Base-by-base conservation (phyloP, 1,284 basidiomycete species). In the Ganoderma lucidum region DNA sequence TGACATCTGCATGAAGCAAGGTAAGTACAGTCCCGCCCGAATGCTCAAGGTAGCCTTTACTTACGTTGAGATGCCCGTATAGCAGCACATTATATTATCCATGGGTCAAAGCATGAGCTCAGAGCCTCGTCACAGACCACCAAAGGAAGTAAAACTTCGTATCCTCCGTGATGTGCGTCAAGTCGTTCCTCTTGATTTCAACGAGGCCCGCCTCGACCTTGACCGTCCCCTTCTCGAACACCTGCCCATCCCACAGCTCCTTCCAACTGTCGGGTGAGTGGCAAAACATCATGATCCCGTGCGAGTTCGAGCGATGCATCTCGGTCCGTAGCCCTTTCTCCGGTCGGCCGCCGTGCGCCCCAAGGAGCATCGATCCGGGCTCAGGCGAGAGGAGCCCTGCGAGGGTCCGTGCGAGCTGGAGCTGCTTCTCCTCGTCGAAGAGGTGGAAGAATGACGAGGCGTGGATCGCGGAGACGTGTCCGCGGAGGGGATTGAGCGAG, bases 401-500 rank as follows among this genome's bases (percentile, higher is more conserved):
- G 53, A 87, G 70, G 3, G 75, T 77, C 15, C 75, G 75, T 4
- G 83, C 86, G n/a, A 87, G 77, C 42, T 80, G 64, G 8, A 76
- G 62, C 74, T 88, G 86, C 39, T 80, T 63, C 23, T 80, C 80
- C 73, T 86, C 81, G 64, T 78, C 71, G 77, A 88, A 88, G 32
- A 88, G 80, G 73, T 88, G 86, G 78, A 88, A 88, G 75, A 88
- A 82, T 0, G 82, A 75, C 14, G 84, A 84, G 5, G 83, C 80
- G 71, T 86, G 83, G 41, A 88, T 85, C 15, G 81, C 84, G 12
- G 85, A 82, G 48, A 85, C 75, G 63, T 82, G 81, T 5, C 84
- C 83, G 58, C 80, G 81, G 0, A 88, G 80, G 2, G 82, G 81
- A n/a, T 79, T 85, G 48, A 88, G 79, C 15, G 78, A 79, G 5